A percentile compares a stretch with the other conserved stretches of the same genome.
These are phyloP conservation scores for Globisporangium spinosum DNA, from an alignment of 352 stramenopile species.

Conservation along the genomic window DNA sequence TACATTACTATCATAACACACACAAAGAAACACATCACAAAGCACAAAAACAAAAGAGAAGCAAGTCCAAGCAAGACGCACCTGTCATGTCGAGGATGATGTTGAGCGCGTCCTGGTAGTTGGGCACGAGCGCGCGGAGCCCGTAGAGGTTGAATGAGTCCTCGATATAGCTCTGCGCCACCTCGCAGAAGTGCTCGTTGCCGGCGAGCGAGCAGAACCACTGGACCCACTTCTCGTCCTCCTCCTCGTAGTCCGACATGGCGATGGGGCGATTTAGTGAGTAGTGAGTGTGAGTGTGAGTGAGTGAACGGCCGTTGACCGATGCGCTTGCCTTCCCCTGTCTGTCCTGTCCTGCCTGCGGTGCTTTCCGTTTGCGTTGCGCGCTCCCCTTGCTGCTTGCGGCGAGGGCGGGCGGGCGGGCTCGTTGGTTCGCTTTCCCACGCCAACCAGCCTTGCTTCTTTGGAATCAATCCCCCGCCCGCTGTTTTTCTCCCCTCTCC, in stretches of 20 bases:
- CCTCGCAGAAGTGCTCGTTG: slow-evolving; percentile 92
- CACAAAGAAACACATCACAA: not conserved
- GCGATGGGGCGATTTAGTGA: slow-evolving; percentile 2
- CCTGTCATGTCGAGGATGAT: slow-evolving; percentile 90
- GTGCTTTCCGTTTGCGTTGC: not conserved
- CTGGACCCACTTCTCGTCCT: slow-evolving; percentile 92
- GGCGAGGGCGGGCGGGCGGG: not conserved
- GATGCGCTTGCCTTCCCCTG: not conserved
- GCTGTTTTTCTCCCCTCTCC: slow-evolving; percentile 10
- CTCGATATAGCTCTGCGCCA: slow-evolving; percentile 91
- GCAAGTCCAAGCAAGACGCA: slow-evolving; percentile 17
- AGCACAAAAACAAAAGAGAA: not conserved
- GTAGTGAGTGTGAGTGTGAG: not conserved
- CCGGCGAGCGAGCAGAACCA: slow-evolving; percentile 91
- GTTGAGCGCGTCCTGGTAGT: slow-evolving; percentile 90
- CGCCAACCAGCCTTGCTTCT: slow-evolving; percentile 11
- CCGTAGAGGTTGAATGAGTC: slow-evolving; percentile 94
- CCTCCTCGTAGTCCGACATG: slow-evolving; percentile 90
- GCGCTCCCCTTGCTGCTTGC: slow-evolving; percentile 1
- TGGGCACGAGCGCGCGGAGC: slow-evolving; percentile 83
- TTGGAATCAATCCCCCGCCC: not conserved
- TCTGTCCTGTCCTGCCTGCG: not conserved
- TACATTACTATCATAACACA: not conserved
- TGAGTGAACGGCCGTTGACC: not conserved
- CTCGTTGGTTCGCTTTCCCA: slow-evolving; percentile 11